These are phyloP conservation scores for Rhizopus sp. DNA, from an alignment of 371 early-diverging fungal species.

Conservation along the genomic window DNA sequence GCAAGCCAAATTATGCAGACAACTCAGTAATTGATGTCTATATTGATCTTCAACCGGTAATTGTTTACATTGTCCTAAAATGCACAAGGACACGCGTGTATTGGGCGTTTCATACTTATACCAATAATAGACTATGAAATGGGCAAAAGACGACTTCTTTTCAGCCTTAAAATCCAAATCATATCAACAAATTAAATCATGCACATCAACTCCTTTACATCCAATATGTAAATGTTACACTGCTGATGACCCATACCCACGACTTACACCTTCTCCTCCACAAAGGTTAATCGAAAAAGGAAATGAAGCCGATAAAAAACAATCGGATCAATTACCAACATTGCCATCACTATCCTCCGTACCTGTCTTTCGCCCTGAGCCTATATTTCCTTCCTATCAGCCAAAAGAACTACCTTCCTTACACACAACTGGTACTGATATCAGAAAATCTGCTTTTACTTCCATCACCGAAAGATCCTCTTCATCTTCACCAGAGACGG, in stretches of 20 bases:
- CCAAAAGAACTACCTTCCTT: background rate
- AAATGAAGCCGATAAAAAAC: conserved; percentile 28
- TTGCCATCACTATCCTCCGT: conserved; percentile 26
- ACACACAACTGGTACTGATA: conserved; percentile 1
- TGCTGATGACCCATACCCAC: conserved; percentile 11
- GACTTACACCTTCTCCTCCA: conserved; percentile 4
- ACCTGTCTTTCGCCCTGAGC: conserved; percentile 40
- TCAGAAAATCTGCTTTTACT: conserved; percentile 22
- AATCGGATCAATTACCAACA: conserved; percentile 22
- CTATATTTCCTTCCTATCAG: conserved; percentile 26
- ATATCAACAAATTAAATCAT: conserved; percentile 31
- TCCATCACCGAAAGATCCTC: conserved; percentile 12
- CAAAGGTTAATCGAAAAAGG: conserved; percentile 5
- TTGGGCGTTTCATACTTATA: background rate
- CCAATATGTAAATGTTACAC: conserved; percentile 30
- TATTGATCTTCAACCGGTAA: conserved; percentile 48
- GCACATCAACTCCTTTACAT: conserved; percentile 23
- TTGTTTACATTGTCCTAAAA: conserved; percentile 7
- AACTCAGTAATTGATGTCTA: conserved; percentile 22
- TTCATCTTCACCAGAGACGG: background rate
- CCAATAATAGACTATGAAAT: conserved; percentile 36
- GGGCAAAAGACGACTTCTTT: conserved; percentile 46
- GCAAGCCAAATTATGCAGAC: conserved; percentile 22
- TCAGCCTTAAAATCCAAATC: conserved; percentile 36
- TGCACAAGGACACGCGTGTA: background rate